Base-by-base conservation (phyloP, 2,329 filamentous ascomycete species). In the Diaporthe longicolla region DNA sequence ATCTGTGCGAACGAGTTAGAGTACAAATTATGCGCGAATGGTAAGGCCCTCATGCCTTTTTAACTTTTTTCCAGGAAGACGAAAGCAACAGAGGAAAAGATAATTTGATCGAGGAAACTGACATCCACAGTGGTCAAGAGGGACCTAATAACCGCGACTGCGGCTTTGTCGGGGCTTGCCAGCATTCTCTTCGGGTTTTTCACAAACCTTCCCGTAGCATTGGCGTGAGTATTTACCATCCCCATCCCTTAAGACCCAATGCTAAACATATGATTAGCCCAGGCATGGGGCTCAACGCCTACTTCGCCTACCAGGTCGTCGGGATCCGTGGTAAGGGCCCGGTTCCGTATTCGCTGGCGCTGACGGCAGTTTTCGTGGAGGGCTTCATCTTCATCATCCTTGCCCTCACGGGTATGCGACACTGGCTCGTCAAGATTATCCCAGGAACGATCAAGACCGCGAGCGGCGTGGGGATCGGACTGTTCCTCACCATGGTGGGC, bases 101-200 rank as follows among this genome's bases (percentile, higher is more conserved):
- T 8, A 26, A 40, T 0, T 6, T 7, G 8, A 13, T 17, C 10
- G 32, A 5, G 8, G 11, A 29, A 9, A 19, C 45, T 75, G 19
- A 75, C 48, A 15, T 57, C 19, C 5, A 9, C 37, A 75, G 74
- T 74, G 40, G 74, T 97, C 76, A 92, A 94, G 77, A 90, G 93
- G 43, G 94, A 97, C 81, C 85, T 97, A 24, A 91, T 97, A 73
- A 97, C 94, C 1, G 93, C 93, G 4, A 97, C 95, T 0, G 93
- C 94, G n/a, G 93, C 93, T 13, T 90, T 97, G 69, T 87, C 93
- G 8, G 94, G 94, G 9, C 85, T 97, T 74, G 89, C 93, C 0
- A 93, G 92, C 32, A 92, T 97, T 78, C 86, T 89, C 74, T 96
- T 97, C 84, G 94, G 95, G 4, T 87, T 96, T 26, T 87, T 95